These are phyloP conservation scores for Cercophora sp. DNA, from an alignment of 495 filamentous ascomycete genomes.

Conservation along the genomic window DNA sequence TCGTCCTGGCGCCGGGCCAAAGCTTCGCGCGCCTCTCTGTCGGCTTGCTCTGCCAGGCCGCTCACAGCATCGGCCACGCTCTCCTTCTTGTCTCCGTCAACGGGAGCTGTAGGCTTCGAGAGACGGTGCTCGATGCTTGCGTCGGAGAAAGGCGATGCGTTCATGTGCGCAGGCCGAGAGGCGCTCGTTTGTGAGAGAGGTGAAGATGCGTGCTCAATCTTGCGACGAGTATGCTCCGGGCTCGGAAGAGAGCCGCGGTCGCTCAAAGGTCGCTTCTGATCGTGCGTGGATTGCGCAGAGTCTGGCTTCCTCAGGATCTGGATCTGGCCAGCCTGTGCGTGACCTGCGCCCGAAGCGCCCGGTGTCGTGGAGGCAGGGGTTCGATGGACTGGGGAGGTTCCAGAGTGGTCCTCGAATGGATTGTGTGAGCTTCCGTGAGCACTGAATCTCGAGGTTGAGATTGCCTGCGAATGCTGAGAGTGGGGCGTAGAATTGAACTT, in stretches of 20 bases:
- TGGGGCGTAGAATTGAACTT: constrained; percentile 37
- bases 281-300: constrained; percentile 23
- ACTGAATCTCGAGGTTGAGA: constrained; percentile 22
- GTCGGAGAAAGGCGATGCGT: constrained; percentile 19
- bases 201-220: constrained; percentile 41
- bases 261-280: constrained; percentile 37
- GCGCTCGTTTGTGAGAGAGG: constrained; percentile 19
- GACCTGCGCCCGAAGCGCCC: constrained; percentile 24
- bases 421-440: constrained; percentile 26
- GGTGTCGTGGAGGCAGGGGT: constrained; percentile 42
- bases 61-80: constrained; percentile 69
- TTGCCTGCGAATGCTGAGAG: constrained; percentile 37
- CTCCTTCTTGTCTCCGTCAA: constrained; percentile 44
- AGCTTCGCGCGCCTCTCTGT: constrained; percentile 65
- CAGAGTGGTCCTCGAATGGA: constrained; percentile 30
- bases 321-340: constrained; percentile 25
- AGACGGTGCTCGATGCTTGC: constrained; percentile 8
- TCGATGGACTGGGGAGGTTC: constrained; percentile 32
- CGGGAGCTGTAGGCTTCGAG: background rate
- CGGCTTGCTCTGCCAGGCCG: constrained; percentile 62
- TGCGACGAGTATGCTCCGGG: constrained; percentile 41
- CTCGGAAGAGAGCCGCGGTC: constrained; percentile 36
- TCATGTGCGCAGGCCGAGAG: constrained; percentile 2
- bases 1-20: constrained; percentile 54
- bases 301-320: constrained; percentile 40